Conservation (phyloP, 768 basidiomycete species). For the Tulasnella sp. region DNA sequence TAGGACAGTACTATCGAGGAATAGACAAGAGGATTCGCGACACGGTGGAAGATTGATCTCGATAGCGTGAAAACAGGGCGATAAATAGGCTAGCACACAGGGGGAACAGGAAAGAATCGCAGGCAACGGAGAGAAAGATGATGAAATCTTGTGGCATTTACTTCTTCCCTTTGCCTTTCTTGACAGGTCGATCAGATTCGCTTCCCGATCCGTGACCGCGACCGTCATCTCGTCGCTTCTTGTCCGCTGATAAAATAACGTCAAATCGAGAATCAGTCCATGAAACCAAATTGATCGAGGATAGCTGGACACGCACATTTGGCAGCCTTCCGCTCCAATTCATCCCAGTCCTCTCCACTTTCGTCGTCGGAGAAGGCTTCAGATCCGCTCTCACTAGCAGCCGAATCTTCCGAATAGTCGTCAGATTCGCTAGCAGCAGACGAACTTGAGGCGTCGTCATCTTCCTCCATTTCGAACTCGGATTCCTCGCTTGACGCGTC, state of each 20-base stretch:
- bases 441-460: constrained; percentile 36
- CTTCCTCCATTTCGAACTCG: constrained; percentile 50
- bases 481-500: constrained; percentile 57
- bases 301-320: constrained; percentile 46
- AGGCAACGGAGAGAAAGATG: not conserved
- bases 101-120: not conserved
- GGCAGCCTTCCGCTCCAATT: constrained; percentile 84
- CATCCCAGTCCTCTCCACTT: constrained; percentile 90
- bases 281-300: not conserved
- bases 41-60: not conserved
- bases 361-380: constrained; percentile 57
- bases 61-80: not conserved
- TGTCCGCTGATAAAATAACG: constrained; percentile 35
- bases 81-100: not conserved
- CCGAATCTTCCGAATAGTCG: constrained; percentile 46
- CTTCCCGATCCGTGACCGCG: constrained; percentile 35
- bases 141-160: not conserved
- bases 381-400: constrained; percentile 53
- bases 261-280: constrained; percentile 3
- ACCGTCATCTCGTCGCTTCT: constrained; percentile 34
- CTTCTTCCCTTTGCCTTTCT: constrained; percentile 28
- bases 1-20: not conserved
- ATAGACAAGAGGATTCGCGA: not conserved
- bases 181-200: constrained; percentile 35
- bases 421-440: constrained; percentile 43